Evolutionary conservation across 129 eudicot species (phyloP).

Genomic region (Tagetes erecta): DNA sequence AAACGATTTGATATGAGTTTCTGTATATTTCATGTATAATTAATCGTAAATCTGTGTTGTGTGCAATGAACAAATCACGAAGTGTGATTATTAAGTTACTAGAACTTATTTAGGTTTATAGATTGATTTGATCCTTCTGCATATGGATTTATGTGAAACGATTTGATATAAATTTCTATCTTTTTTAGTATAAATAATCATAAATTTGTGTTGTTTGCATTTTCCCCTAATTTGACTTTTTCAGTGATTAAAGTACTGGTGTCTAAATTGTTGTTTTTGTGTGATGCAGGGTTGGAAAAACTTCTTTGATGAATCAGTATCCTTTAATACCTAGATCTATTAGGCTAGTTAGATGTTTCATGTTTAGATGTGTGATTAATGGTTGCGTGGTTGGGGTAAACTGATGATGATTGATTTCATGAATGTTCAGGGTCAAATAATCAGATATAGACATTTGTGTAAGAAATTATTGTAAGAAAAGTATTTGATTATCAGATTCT

Average conservation of each 20-base stretch:
- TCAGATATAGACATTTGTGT: no score
- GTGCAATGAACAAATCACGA: not conserved
- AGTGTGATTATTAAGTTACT: not conserved
- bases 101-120: not conserved
- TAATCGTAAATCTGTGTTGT: not conserved
- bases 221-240: not conserved
- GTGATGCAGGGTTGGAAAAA: slow-evolving; percentile 80
- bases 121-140: not conserved
- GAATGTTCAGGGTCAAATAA: not conserved
- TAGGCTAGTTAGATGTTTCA: not conserved
- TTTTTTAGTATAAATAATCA: not conserved
- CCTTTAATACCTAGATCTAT: slow-evolving; percentile 30
- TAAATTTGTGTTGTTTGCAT: not conserved
- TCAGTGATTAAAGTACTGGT: not conserved
- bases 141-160: not conserved
- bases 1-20: no score
- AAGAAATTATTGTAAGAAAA: not conserved
- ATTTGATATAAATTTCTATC: not conserved
- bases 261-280: not conserved
- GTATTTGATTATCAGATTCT: not conserved
- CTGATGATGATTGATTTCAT: not conserved
- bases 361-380: not conserved
- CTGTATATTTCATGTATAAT: no score
- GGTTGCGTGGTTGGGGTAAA: not conserved
- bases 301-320: slow-evolving; percentile 94